Conservation (phyloP, 306 rosid genomes). For the Sesbania bispinosa region DNA sequence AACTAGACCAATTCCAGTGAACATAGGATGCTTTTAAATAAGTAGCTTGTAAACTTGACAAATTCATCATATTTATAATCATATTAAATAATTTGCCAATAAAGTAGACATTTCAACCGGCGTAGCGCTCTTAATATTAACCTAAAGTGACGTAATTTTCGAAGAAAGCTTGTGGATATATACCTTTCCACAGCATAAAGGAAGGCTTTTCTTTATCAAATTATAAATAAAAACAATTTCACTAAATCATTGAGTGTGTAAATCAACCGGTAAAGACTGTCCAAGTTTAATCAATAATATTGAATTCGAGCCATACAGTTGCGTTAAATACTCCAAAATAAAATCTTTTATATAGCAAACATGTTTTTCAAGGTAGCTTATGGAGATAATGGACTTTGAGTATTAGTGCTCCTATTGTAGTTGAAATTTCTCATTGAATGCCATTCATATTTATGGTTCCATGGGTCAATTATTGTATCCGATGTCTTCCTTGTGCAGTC, state of each 20-base stretch:
- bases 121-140: neutral
- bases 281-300: too few relatives aligned
- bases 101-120: neutral
- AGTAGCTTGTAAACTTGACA: neutral
- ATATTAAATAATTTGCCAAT: neutral
- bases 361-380: neutral
- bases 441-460: neutral
- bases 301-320: too few relatives aligned
- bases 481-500: neutral
- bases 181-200: neutral
- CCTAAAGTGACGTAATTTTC: neutral
- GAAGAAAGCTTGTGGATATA: neutral
- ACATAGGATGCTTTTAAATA: neutral
- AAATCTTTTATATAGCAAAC: neutral
- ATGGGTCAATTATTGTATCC: neutral
- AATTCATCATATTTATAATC: neutral
- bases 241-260: too few relatives aligned
- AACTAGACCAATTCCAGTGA: neutral
- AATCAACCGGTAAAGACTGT: too few relatives aligned
- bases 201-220: neutral
- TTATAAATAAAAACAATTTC: neutral
- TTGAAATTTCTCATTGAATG: slow-evolving; percentile 3
- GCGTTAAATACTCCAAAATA: too few relatives aligned
- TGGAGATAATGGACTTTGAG: neutral
- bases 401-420: neutral